Evolutionary conservation across 163 green algal species (phyloP), one percentile per base, ranked within the genome.

Genomic region (Chloroidium sp.): DNA sequence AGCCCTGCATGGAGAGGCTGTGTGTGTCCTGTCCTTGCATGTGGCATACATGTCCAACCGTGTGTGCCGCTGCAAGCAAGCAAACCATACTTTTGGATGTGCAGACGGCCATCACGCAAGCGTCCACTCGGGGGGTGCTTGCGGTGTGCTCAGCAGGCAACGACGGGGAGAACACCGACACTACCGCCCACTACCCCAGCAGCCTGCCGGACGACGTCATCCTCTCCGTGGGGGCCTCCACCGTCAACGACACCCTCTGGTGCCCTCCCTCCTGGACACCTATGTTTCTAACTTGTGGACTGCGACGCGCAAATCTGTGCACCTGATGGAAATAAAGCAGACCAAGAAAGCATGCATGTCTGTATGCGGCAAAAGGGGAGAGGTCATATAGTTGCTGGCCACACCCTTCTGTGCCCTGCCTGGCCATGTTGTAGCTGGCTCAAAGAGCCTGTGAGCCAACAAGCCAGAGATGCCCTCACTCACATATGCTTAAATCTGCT

Each of bases 81-180:
- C 36, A 36, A 36, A 36, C 36, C 36, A 36, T 76, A 13, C n/a
- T 81, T 8, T 59, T 67, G 77, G 14, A 80, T 68, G 1, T 92
- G 77, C 85, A 86, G 58, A 83, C 76, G 3, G 79, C 80, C 68
- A 75, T 86, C 1, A 68, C 79, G 1, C 74, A 79, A 61, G 69
- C 88, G n/a, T 62, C 78, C 13, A 60, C 68, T 1, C 62, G 76
- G 0, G 89, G 89, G 14, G 75, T 83, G 57, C 84, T 91, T 14
- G 75, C 90, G 77, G 86, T 91, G 10, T 79, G 79, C 0, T 86
- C 89, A 0, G 88, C 86, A 61, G 89, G 89, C 62, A 93, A 93
- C 62, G 80, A 83, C 2, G 87, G 81, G 1, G 62, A 75, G 0
- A 82, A 90, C 80, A 88, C 83, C 1, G 87, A 89, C 76, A 64